Percentiles rank a stretch among this genome's conserved stretches.
These are phyloP conservation scores for Entrophospora sp. DNA, from an alignment of 192 early-diverging fungal species.

Conservation along the genomic window DNA sequence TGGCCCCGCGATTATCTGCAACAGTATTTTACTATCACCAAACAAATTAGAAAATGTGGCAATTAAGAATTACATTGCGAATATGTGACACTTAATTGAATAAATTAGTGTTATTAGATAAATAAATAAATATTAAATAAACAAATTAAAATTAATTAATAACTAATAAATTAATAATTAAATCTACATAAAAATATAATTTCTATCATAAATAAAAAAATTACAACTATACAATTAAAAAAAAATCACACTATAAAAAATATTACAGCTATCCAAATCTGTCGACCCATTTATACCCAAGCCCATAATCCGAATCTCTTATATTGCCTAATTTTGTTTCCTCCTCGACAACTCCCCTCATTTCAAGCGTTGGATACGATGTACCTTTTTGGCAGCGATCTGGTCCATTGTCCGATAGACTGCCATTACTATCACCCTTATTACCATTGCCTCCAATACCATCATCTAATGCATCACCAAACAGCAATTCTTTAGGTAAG, in stretches of 20 bases:
- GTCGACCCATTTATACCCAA: slow-evolving; percentile 10
- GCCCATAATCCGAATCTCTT: not conserved
- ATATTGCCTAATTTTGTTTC: not conserved
- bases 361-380: not conserved
- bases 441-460: not conserved
- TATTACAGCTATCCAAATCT: not conserved
- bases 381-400: not conserved
- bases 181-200: not conserved
- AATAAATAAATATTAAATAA: no score
- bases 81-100: no score
- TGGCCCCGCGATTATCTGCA: no score
- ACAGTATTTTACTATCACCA: no score
- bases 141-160: no score
- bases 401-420: not conserved
- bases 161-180: not conserved
- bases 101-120: no score
- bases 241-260: not conserved
- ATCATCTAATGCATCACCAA: not conserved
- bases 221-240: not conserved
- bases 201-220: not conserved
- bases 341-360: not conserved
- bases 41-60: no score
- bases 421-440: not conserved
- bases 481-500: slow-evolving; percentile 17
- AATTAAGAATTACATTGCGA: no score